Conservation (phyloP, 2,329 filamentous ascomycete genomes). For the Dothideomycetes sp. region DNA sequence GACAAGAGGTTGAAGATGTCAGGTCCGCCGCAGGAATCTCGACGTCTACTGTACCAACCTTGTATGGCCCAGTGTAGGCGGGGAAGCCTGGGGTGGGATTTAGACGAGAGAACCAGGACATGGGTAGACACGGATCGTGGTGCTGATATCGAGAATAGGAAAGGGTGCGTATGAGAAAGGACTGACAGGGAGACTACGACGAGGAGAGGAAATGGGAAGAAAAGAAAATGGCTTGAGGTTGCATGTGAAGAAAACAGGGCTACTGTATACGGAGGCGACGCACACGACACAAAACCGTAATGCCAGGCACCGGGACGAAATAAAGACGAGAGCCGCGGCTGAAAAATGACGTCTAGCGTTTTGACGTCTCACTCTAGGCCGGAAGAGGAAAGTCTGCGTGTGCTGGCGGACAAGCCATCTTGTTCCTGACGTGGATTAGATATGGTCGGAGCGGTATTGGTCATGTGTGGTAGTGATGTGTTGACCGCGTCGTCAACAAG, state of each 20-base stretch:
- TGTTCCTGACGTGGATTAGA: too few relatives aligned
- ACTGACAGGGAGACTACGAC: neutral
- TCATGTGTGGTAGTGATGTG: too few relatives aligned
- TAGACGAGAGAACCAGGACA: constrained; percentile 35
- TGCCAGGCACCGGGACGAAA: too few relatives aligned
- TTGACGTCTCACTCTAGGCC: neutral
- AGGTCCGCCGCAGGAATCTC: constrained; percentile 58
- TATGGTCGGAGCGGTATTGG: too few relatives aligned
- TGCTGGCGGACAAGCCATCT: neutral
- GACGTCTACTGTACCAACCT: constrained; percentile 67
- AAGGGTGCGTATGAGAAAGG: neutral
- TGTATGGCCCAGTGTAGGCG: constrained; percentile 64
- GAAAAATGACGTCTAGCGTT: neutral
- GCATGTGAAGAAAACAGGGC: neutral
- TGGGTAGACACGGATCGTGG: too few relatives aligned
- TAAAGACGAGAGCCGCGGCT: too few relatives aligned
- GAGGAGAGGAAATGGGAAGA: neutral
- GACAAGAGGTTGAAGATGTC: constrained; percentile 43
- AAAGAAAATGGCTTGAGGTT: neutral
- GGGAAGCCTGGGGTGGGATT: constrained; percentile 64
- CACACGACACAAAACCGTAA: neutral
- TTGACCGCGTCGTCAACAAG: too few relatives aligned
- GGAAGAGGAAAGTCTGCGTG: neutral
- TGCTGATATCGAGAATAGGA: neutral
- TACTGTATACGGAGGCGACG: neutral